Evolutionary conservation across 352 stramenopile species (phyloP), one percentile per base, ranked within the genome.

Genomic region (Pythium plurisporium): DNA sequence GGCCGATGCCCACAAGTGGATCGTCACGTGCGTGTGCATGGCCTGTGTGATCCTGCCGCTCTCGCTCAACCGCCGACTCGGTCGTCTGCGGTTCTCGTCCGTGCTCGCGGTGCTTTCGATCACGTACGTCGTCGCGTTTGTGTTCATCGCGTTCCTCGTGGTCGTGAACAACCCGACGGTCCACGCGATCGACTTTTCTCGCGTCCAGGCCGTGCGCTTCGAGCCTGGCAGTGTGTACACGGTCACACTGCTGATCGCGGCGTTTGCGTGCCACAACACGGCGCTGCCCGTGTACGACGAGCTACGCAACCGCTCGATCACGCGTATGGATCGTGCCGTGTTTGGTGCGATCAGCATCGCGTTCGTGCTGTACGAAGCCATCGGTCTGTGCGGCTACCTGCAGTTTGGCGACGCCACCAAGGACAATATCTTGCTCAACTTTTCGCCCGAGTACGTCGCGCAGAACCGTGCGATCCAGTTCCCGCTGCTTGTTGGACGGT

Each of bases 391-490:
- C 26, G 81, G 81, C n/a, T 88, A 88, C 59, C 65, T 91, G 15
- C 76, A 86, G 44, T 91, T 90, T 42, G 78, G 76, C 45, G 62
- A 61, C 38, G 62, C 65, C 11, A 89, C 80, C 4, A 71, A 74
- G 45, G 81, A 91, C 70, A 90, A 88, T 54, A 84, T 90, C 20
- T 43, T 90, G 42, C 72, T 91, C 62, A 91, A 91, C 52, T 91
- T 89, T 40, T 82, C 72, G n/a, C 63, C 76, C 0, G 74, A 65
- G n/a, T 87, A 86, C 49, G 69, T 87, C 15, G 49, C 56, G 0
- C 55, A 73, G 19, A 67, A 87, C 50, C 62, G 73, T 47, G 49
- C 55, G 15, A 62, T 91, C 4, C 58, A 54, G 14, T 51, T 64
- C n/a, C 81, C 78, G 19, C 54, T 91, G 23, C 61, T 86, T 8